Conservation (phyloP, 2,329 filamentous ascomycete species). For the Neocatenulostroma microsporum region DNA sequence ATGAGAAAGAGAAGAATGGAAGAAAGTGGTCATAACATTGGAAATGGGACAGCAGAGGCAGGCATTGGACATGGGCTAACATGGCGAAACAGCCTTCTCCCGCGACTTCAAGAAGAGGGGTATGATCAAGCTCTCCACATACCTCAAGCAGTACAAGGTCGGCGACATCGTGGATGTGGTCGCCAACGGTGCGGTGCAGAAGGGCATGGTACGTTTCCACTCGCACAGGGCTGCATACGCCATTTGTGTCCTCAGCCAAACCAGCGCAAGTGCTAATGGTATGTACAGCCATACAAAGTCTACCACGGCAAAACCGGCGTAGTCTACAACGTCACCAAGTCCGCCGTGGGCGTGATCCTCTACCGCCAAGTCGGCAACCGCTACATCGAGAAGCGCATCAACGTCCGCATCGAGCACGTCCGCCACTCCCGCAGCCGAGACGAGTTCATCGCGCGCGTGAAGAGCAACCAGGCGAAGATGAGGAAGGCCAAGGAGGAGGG, state of each 20-base stretch:
- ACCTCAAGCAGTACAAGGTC: constrained; percentile 93
- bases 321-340: constrained; percentile 87
- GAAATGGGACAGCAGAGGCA: constrained; percentile 5
- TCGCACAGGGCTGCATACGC: neutral
- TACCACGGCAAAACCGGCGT: constrained; percentile 91
- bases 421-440: constrained; percentile 88
- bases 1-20: constrained; percentile 4
- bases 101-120: constrained; percentile 93
- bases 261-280: constrained; percentile 7
- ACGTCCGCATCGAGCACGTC: constrained; percentile 98
- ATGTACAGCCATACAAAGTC: constrained; percentile 78
- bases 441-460: constrained; percentile 93
- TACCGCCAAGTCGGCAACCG: constrained; percentile 99
- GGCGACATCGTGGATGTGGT: constrained; percentile 99
- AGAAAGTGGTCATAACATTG: neutral
- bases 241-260: neutral
- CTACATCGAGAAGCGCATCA: constrained; percentile 99
- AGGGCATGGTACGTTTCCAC: constrained; percentile 62
- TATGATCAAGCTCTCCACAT: constrained; percentile 86
- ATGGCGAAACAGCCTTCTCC: constrained; percentile 57
- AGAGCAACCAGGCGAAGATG: constrained; percentile 90
- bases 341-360: constrained; percentile 94
- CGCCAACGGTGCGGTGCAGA: constrained; percentile 96
- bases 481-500: constrained; percentile 87
- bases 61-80: constrained; percentile 14